These are phyloP conservation scores for Exophiala viscosa DNA, from an alignment of 2,329 filamentous ascomycete species.

Conservation along the genomic window DNA sequence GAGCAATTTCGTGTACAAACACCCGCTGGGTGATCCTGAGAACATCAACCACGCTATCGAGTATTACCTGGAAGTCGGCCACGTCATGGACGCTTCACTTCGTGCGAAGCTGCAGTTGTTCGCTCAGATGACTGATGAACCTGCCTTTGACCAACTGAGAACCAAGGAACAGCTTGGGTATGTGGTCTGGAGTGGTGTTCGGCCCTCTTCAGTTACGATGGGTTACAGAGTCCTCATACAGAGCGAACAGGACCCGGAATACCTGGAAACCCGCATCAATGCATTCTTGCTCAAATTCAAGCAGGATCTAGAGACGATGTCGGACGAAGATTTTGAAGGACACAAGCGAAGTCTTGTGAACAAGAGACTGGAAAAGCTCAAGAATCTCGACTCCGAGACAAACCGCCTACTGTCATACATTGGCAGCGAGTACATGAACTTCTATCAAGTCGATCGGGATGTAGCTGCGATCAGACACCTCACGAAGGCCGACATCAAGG, in stretches of 20 bases:
- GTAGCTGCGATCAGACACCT: conserved; percentile 69
- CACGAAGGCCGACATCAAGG: conserved; percentile 73
- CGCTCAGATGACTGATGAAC: conserved; percentile 87
- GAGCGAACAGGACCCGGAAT: conserved; percentile 79
- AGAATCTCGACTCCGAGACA: conserved; percentile 85
- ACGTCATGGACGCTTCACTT: conserved; percentile 63
- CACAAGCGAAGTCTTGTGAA: conserved; percentile 88
- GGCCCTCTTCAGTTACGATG: conserved; percentile 69
- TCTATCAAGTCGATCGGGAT: conserved; percentile 75
- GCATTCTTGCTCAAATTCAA: conserved; percentile 70
- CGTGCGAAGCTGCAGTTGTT: conserved; percentile 77
- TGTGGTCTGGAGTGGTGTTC: conserved; percentile 80
- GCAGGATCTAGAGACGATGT: conserved; percentile 68
- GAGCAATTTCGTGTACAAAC: conserved; percentile 78
- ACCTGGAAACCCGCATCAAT: conserved; percentile 83
- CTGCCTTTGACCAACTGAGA: conserved; percentile 86
- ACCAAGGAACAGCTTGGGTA: conserved; percentile 96
- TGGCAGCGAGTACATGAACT: conserved; percentile 81
- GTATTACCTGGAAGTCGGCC: conserved; percentile 69
- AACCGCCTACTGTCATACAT: conserved; percentile 82
- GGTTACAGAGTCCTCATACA: conserved; percentile 90
- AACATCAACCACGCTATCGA: conserved; percentile 88
- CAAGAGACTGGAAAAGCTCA: conserved; percentile 82
- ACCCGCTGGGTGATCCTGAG: conserved; percentile 74
- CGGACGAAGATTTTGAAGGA: conserved; percentile 76